Evolutionary conservation across 2,329 filamentous ascomycete genomes (phyloP), one percentile per base, ranked within the genome.

Genomic region (Botryosphaeria dothidea): DNA sequence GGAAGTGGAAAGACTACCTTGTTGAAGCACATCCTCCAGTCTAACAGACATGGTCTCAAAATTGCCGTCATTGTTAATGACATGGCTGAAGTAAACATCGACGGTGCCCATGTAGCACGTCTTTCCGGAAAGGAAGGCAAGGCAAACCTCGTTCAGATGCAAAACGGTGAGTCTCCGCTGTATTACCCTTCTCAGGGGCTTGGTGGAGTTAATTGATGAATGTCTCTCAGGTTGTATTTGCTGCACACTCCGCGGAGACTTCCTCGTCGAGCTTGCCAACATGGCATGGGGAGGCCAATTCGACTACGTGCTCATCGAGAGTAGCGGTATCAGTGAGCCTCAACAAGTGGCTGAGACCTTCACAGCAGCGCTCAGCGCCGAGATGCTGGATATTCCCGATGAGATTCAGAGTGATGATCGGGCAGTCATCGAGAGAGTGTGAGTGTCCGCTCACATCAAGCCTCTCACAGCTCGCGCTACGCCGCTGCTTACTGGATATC

Each of bases 341-440:
- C 88, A 90, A 77, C 89, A 92, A 69, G 89, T 92, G 0, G 89
- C 89, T 0, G 89, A 92, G 79, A 92, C 88, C 0, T 92, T 92
- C 69, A 88, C 89, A 36, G 77, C 82, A 4, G 84, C 75, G 58
- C 67, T 76, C 43, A 81, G 78, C 8, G 72, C 77, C 21, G 81
- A 80, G 0, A 83, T 84, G 79, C 71, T 82, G 8, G 78, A 82
- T 64, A 71, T 83, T 81, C 2, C 81, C 23, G 71, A 74, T 4
- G 76, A 75, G 8, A 73, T 78, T 67, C 78, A 81, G 56, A 75
- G 75, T 2, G 80, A 82, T 8, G 78, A 80, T 64, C 79, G 76
- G 65, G 80, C 78, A 65, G 77, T 82, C 11, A 72, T 84, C 13
- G 71, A 75, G 17, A 80, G 82, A 64, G 81, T 84, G 81, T 84